phyloP scores from a whole-genome alignment of 495 filamentous ascomycete genomes.

The Penicillium herquei region DNA sequence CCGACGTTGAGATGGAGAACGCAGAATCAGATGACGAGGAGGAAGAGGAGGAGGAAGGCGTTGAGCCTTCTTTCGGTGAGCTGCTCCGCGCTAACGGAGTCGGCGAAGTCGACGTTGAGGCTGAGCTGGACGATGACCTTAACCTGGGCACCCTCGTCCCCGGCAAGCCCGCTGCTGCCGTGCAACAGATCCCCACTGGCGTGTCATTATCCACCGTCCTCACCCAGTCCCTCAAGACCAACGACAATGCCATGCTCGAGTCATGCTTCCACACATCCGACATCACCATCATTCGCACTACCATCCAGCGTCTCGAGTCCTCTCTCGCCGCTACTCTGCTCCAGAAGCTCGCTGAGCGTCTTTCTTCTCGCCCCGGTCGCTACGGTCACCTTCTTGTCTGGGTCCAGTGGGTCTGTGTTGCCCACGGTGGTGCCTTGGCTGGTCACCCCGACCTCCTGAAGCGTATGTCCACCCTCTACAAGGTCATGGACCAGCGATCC shows the following conservation, averaged over 20 bases:
- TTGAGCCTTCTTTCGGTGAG: constrained; percentile 84
- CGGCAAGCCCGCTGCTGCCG: constrained; percentile 36
- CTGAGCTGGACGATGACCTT: constrained; percentile 45
- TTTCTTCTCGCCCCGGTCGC: constrained; percentile 83
- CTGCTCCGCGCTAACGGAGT: constrained; percentile 67
- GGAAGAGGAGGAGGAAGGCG: constrained; percentile 47
- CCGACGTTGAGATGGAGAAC: constrained; percentile 46
- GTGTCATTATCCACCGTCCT: constrained; percentile 86
- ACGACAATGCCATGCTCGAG: constrained; percentile 84
- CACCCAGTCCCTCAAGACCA: constrained; percentile 86
- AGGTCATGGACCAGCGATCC: constrained; percentile 82
- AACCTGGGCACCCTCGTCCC: constrained; percentile 37
- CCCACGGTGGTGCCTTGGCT: constrained; percentile 88
- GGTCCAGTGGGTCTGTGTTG: constrained; percentile 94
- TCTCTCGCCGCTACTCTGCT: constrained; percentile 73
- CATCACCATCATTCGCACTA: constrained; percentile 70
- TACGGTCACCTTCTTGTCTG: constrained; percentile 90
- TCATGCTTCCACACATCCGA: constrained; percentile 83
- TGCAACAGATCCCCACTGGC: constrained; percentile 63
- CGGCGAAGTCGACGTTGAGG: constrained; percentile 75
- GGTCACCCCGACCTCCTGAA: constrained; percentile 75
- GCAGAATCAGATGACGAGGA: constrained; percentile 38
- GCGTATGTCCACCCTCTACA: constrained; percentile 71
- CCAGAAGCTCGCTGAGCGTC: constrained; percentile 78
- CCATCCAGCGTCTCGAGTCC: constrained; percentile 86